These are phyloP conservation scores for Magnusiomyces ingens DNA, from an alignment of 1,139 yeast species.

Conservation along the genomic window DNA sequence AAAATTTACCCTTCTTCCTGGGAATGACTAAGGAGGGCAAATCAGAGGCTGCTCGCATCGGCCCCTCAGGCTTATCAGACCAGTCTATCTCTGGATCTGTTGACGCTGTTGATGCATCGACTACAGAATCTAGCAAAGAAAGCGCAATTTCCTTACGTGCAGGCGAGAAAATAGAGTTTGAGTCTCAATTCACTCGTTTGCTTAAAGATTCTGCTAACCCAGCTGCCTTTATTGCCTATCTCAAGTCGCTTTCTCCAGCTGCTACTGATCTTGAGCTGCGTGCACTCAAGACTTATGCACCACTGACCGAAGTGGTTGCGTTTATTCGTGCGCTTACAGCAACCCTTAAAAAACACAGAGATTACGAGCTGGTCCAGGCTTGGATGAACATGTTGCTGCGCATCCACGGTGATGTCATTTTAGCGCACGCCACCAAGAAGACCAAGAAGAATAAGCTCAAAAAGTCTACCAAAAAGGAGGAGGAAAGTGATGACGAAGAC, in stretches of 20 bases:
- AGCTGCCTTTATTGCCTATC: conserved; percentile 43
- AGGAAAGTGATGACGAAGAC: conserved; percentile 3
- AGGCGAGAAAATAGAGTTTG: conserved; percentile 29
- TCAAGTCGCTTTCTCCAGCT: conserved; percentile 69
- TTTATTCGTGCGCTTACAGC: conserved; percentile 60
- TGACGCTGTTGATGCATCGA: conserved; percentile 41
- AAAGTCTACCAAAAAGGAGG: not conserved
- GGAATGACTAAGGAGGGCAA: conserved; percentile 2
- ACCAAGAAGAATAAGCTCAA: not conserved
- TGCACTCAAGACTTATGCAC: conserved; percentile 59
- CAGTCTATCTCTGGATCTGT: conserved; percentile 26
- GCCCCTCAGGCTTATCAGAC: not conserved
- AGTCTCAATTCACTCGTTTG: conserved; percentile 64
- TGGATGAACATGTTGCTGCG: conserved; percentile 67
- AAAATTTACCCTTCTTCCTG: conserved; percentile 75
- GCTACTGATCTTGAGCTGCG: conserved; percentile 80
- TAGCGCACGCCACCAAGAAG: conserved; percentile 26
- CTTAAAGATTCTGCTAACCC: conserved; percentile 41
- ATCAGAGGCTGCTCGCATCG: not conserved
- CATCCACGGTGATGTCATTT: conserved; percentile 77
- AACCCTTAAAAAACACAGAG: conserved; percentile 51
- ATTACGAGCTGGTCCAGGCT: conserved; percentile 72
- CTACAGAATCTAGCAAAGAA: conserved; percentile 19
- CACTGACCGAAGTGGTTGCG: conserved; percentile 54
- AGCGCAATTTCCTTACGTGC: conserved; percentile 12